Evolutionary conservation across 257 asterid genomes (phyloP), one percentile per base, ranked within the genome.

Genomic region (Jacaranda copaia): DNA sequence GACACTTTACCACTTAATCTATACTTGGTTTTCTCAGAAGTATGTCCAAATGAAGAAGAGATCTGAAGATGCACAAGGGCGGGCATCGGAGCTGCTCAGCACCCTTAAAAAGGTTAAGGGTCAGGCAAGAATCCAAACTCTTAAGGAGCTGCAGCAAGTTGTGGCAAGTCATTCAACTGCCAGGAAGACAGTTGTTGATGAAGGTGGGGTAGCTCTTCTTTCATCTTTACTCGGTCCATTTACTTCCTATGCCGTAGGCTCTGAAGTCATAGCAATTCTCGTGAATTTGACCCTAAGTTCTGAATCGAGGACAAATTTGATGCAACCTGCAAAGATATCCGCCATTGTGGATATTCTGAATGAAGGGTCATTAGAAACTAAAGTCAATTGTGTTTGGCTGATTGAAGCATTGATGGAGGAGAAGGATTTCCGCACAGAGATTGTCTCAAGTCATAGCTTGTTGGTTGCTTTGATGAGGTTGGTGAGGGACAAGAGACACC

Each of bases 281-380:
- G 96, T 83, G 42, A 87, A 87, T 40, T 77, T 86, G 76, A 57
- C 46, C 12, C 77, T 91, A 38, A 83, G 82, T 60, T 81, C 89
- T 1, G 91, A 86, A 14, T 84, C 89, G 0, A 91, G 81, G 71
- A 64, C 73, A 16, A 86, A 83, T 81, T 77, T 91, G 84, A 89
- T 86, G 91, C 92, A 91, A 51, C 96, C 96, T 11, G 89, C 92
- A 0, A 91, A 85, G 75, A 80, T 91, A 53, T 91, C 96, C 1
- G 79, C 87, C 5, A 51, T 91, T 62, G 85, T 89, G 4, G 94
- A 91, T 74, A 79, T 89, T 76, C 72, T 91, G 71, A 89, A 87
- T 38, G 94, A 91, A 75, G 94, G 96, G 20, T 87, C 96, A 9
- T 78, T 85, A 8, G 92, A 89, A 32, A 89, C 92, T 0, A 91